phyloP scores from a whole-genome alignment of 2,329 filamentous ascomycete species.

The Dothistroma septosporum region DNA sequence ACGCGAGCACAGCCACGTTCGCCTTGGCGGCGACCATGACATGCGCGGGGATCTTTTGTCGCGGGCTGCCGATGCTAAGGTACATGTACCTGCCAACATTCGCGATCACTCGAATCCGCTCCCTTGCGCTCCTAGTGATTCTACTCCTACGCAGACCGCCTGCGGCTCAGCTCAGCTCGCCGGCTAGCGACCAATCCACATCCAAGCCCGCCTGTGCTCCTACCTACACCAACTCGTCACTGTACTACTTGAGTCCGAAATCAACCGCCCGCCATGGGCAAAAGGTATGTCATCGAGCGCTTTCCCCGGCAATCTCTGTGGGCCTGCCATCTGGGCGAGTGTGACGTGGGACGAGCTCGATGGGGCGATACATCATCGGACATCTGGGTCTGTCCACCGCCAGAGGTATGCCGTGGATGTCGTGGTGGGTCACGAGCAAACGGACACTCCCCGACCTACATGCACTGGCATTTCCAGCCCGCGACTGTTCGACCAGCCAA shows the following conservation, averaged over 20 bases:
- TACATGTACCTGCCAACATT: background rate
- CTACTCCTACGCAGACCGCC: background rate
- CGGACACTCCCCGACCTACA: slow-evolving; percentile 1
- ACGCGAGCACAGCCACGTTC: background rate
- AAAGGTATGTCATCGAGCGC: slow-evolving; percentile 25
- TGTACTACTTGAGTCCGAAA: slow-evolving; percentile 1
- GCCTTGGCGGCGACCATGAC: background rate
- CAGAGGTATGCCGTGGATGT: background rate
- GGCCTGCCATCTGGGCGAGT: background rate
- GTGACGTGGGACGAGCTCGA: slow-evolving; percentile 16
- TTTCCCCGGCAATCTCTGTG: slow-evolving; percentile 9
- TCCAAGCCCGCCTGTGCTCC: background rate
- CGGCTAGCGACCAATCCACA: background rate
- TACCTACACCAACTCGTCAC: background rate
- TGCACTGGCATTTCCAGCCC: slow-evolving; percentile 1
- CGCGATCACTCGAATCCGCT: background rate
- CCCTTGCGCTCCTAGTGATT: background rate
- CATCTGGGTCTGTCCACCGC: background rate
- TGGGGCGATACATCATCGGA: background rate
- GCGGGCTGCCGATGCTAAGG: background rate
- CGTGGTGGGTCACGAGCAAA: background rate
- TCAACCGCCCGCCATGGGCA: slow-evolving; percentile 28
- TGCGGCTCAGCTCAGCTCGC: background rate
- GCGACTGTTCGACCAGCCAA: background rate
- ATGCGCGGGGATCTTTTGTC: background rate